Conservation (phyloP, 1,139 yeast species). For the Groenewaldozyma sp. region DNA sequence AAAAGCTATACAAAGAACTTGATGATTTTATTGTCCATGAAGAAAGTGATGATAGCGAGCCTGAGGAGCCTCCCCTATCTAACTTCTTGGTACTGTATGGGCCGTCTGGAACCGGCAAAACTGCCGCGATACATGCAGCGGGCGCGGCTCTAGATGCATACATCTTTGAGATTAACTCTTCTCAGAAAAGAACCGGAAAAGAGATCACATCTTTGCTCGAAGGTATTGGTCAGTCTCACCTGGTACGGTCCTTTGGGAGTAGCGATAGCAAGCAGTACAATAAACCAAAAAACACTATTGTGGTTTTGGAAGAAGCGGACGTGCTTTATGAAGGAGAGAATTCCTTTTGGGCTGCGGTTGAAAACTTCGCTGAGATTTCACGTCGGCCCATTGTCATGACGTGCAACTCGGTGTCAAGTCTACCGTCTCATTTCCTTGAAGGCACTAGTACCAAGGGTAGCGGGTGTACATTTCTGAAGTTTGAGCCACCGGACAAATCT, state of each 20-base stretch:
- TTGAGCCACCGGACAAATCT: constrained; percentile 20
- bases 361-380: constrained; percentile 53
- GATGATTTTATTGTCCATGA: constrained; percentile 39
- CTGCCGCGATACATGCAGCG: constrained; percentile 62
- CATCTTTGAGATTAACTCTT: constrained; percentile 74
- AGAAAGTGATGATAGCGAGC: constrained; percentile 24
- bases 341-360: constrained; percentile 71
- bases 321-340: constrained; percentile 69
- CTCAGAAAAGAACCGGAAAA: constrained; percentile 61
- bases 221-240: constrained; percentile 78
- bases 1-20: constrained; percentile 20
- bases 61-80: constrained; percentile 21
- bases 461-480: constrained; percentile 22
- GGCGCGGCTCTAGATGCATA: constrained; percentile 58
- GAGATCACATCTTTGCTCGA: constrained; percentile 57
- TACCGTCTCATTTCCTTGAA: constrained; percentile 42
- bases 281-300: constrained; percentile 44
- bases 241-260: constrained; percentile 45
- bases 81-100: constrained; percentile 54
- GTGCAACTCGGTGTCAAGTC: constrained; percentile 45
- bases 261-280: constrained; percentile 13
- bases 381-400: constrained; percentile 77
- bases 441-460: constrained; percentile 2
- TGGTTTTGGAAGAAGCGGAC: constrained; percentile 82
- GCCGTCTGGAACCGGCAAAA: constrained; percentile 68